Conservation (phyloP, 2,329 filamentous ascomycete species). For the Exserohilum turcica region DNA sequence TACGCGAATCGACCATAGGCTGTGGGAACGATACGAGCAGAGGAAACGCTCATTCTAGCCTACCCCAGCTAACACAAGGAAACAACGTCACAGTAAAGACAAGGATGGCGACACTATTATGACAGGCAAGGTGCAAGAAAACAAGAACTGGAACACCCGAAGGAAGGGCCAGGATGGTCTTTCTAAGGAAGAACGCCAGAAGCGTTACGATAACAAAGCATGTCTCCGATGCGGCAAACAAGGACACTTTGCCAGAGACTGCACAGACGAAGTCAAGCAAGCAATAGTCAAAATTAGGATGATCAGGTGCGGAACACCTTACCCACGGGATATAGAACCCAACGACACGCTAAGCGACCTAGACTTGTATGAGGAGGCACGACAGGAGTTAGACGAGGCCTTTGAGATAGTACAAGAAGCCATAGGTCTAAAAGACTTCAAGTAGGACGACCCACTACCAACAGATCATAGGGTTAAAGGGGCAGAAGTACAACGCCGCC, state of each 20-base stretch:
- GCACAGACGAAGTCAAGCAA: background rate
- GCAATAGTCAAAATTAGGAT: background rate
- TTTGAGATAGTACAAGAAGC: background rate
- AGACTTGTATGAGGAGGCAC: background rate
- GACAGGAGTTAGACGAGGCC: background rate
- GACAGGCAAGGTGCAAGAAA: background rate
- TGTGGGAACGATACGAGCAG: background rate
- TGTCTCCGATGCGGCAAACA: background rate
- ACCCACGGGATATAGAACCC: background rate
- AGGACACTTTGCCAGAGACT: background rate
- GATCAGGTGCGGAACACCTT: background rate
- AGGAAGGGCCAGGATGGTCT: background rate
- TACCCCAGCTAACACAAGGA: background rate
- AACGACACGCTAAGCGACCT: background rate
- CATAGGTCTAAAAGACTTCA: no score
- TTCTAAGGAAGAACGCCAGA: conserved; percentile 1
- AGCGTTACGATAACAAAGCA: background rate
- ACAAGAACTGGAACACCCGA: background rate
- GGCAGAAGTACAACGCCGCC: background rate
- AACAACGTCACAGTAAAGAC: background rate
- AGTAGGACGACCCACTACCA: background rate
- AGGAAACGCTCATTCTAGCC: background rate
- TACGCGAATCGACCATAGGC: background rate
- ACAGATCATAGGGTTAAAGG: background rate
- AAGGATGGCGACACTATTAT: background rate